Evolutionary conservation across 2,329 filamentous ascomycete species (phyloP).

Genomic region (Colletotrichum eleusines): DNA sequence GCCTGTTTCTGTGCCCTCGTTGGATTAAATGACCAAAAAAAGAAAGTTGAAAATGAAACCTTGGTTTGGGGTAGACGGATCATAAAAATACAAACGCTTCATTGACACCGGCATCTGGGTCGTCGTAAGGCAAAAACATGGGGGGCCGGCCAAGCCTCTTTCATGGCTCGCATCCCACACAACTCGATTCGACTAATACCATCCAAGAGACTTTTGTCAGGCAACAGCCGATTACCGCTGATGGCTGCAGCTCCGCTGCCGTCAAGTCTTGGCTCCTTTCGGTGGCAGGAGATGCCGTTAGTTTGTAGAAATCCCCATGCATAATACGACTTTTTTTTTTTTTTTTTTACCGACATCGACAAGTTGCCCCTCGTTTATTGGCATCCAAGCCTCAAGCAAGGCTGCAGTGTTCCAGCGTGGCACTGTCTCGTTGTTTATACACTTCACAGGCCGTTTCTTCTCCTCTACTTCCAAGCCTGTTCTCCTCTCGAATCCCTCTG

Average conservation of each 20-base stretch:
- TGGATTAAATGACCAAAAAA: too few relatives aligned
- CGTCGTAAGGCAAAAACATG: background rate
- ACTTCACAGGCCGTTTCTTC: background rate
- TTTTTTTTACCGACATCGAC: background rate
- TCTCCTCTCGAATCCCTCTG: background rate
- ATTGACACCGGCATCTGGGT: background rate
- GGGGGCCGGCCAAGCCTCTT: background rate
- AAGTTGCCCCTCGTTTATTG: background rate
- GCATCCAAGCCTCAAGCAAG: too few relatives aligned
- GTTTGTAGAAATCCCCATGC: background rate
- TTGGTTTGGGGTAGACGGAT: too few relatives aligned
- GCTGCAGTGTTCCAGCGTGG: background rate
- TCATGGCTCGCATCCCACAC: background rate
- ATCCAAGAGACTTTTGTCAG: background rate
- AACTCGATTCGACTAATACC: background rate
- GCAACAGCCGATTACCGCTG: background rate
- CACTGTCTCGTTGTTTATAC: too few relatives aligned
- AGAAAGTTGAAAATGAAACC: too few relatives aligned
- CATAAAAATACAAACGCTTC: background rate
- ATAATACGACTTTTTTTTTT: background rate
- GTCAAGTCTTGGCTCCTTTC: background rate
- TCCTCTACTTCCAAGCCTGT: background rate
- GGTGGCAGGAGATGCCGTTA: background rate
- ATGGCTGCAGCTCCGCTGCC: background rate
- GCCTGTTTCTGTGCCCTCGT: too few relatives aligned